Percentiles rank a stretch among this genome's conserved stretches.
Conservation (phyloP, 139 green algal species). For the Tetratostichococcus sp. region DNA sequence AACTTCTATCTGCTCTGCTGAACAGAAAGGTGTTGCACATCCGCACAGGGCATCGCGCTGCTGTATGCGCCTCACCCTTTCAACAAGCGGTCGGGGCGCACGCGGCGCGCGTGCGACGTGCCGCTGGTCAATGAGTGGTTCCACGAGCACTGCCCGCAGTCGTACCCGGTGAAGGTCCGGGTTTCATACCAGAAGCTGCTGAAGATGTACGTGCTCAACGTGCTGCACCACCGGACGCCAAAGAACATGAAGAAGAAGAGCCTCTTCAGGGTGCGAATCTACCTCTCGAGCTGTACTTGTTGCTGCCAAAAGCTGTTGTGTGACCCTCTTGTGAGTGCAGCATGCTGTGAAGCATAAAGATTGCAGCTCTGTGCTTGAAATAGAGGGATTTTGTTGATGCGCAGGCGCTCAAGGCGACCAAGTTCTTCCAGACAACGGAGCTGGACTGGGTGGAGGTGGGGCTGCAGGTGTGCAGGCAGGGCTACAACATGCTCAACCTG, state of each 20-base stretch:
- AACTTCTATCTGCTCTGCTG: too few species aligned
- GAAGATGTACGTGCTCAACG: conserved; percentile 98
- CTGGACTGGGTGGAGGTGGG: conserved; percentile 99
- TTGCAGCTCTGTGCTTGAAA: too few species aligned
- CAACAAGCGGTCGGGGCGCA: conserved; percentile 84
- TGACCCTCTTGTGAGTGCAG: too few species aligned
- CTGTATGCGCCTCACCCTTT: conserved; percentile 94
- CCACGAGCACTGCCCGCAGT: conserved; percentile 82
- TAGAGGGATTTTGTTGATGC: too few species aligned
- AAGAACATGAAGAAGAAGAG: conserved; percentile 95
- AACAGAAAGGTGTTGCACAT: too few species aligned
- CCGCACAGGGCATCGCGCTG: conserved; percentile 80
- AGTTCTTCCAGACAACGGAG: conserved; percentile 99
- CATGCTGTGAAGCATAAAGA: too few species aligned
- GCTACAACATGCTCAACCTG: conserved; percentile 99
- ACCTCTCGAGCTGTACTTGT: too few species aligned
- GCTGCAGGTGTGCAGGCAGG: conserved; percentile 97
- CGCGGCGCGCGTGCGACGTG: conserved; percentile 85
- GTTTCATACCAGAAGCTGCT: conserved; percentile 99
- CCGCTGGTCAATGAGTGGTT: conserved; percentile 95
- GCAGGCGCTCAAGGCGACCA: conserved; percentile 83
- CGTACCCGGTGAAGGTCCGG: conserved; percentile 93
- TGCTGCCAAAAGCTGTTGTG: too few species aligned
- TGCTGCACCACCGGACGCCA: conserved; percentile 86
- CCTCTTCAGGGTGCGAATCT: conserved; percentile 57